A percentile compares a stretch with the other conserved stretches of the same genome.
These are phyloP conservation scores for Spergularia bocconei DNA, from an alignment of 148 eudicot genomes.

Conservation along the genomic window DNA sequence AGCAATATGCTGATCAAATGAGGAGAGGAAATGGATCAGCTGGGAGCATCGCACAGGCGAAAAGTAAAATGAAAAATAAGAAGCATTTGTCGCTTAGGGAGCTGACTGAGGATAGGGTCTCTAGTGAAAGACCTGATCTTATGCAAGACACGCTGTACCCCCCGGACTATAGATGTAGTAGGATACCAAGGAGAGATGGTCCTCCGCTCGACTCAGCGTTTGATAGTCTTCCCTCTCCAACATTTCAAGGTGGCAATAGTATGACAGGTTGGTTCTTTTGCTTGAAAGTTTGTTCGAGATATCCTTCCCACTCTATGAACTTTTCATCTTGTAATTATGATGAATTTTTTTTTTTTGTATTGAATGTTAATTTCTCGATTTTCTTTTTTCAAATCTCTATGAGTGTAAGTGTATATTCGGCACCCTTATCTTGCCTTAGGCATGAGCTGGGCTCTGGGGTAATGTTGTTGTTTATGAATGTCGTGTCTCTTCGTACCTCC, in stretches of 20 bases:
- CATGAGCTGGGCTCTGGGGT: no score
- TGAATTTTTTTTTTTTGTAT: background rate
- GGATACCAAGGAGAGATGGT: slow-evolving; percentile 73
- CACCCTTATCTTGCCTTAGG: no score
- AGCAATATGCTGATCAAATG: slow-evolving; percentile 20
- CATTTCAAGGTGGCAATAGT: slow-evolving; percentile 31
- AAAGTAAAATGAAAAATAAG: slow-evolving; percentile 18
- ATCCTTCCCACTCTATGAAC: background rate
- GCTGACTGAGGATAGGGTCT: slow-evolving; percentile 22
- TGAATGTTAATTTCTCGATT: no score
- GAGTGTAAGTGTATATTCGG: no score
- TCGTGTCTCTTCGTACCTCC: background rate
- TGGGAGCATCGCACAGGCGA: slow-evolving; percentile 14
- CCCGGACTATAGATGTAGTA: slow-evolving; percentile 47
- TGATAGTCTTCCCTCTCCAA: slow-evolving; percentile 55
- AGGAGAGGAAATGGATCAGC: slow-evolving; percentile 12
- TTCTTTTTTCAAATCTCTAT: no score
- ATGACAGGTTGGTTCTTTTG: slow-evolving; percentile 18
- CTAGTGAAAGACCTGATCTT: slow-evolving; percentile 21
- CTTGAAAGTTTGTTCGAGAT: background rate
- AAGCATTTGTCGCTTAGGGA: slow-evolving; percentile 23
- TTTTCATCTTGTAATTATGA: background rate
- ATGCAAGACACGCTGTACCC: slow-evolving; percentile 47
- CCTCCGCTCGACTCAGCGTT: slow-evolving; percentile 72
- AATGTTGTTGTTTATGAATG: background rate